phyloP scores from a whole-genome alignment of 2,329 filamentous ascomycete genomes.

The Diaporthe eres region DNA sequence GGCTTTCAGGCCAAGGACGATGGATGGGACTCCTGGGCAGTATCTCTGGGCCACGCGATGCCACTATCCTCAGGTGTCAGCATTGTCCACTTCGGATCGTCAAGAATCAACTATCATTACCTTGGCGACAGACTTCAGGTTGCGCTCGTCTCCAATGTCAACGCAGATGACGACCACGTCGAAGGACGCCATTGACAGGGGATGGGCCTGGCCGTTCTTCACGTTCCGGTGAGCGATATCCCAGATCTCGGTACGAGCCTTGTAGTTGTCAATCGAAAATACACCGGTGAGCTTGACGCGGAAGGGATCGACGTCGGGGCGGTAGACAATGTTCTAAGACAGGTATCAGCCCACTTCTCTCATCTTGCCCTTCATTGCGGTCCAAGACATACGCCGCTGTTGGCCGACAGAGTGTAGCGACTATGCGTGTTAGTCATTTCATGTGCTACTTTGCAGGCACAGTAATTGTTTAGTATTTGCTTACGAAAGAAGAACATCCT shows the following conservation, averaged over 20 bases:
- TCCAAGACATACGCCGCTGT: background rate
- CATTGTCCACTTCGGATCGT: background rate
- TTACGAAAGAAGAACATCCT: conserved; percentile 9
- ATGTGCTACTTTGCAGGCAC: background rate
- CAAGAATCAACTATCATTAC: conserved; percentile 44
- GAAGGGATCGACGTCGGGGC: background rate
- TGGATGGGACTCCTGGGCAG: conserved; percentile 70
- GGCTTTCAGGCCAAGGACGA: conserved; percentile 81
- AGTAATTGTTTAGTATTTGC: background rate
- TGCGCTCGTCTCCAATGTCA: conserved; percentile 49
- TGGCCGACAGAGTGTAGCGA: conserved; percentile 7
- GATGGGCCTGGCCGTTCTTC: conserved; percentile 22
- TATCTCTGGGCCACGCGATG: conserved; percentile 43
- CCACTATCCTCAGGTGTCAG: conserved; percentile 44
- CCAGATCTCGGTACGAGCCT: conserved; percentile 45
- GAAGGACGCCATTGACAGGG: conserved; percentile 45
- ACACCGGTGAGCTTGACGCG: background rate
- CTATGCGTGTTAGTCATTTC: background rate
- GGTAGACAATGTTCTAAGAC: background rate
- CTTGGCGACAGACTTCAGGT: conserved; percentile 47
- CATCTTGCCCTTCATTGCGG: too few species aligned
- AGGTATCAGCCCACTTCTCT: background rate
- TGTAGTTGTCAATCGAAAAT: conserved; percentile 23
- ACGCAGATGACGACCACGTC: conserved; percentile 57
- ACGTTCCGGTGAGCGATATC: conserved; percentile 45